A percentile compares a stretch with the other conserved stretches of the same genome.
phyloP scores from a whole-genome alignment of 495 filamentous ascomycete genomes.

The Hypomontagnella monticulosa region DNA sequence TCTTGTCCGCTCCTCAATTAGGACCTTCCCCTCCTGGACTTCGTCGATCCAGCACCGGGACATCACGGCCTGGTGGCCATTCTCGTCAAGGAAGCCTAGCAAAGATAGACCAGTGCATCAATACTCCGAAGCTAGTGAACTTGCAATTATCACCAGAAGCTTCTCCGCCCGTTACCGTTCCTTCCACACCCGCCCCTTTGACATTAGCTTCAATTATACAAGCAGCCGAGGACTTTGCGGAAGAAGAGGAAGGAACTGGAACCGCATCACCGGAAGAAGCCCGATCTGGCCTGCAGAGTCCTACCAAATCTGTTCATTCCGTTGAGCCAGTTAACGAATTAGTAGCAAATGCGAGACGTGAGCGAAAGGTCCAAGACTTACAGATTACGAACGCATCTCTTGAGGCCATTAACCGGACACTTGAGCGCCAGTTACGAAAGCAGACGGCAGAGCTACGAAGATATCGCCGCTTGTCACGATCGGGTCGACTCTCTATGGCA shows the following conservation, averaged over 20 bases:
- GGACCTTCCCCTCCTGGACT: slow-evolving; percentile 43
- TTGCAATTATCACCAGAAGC: slow-evolving; percentile 28
- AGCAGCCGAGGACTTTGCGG: slow-evolving; percentile 59
- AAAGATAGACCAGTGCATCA: slow-evolving; percentile 30
- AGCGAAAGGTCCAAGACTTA: slow-evolving; percentile 95
- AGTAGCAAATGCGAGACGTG: slow-evolving; percentile 84
- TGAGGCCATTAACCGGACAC: slow-evolving; percentile 92
- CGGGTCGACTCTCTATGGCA: slow-evolving; percentile 70
- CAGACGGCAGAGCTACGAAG: slow-evolving; percentile 88
- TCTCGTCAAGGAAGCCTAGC: slow-evolving; percentile 44
- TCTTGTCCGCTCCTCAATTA: slow-evolving; percentile 31
- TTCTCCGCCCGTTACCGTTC: slow-evolving; percentile 37
- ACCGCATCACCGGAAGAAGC: slow-evolving; percentile 38
- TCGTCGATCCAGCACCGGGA: slow-evolving; percentile 34
- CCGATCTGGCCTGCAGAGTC: slow-evolving; percentile 56
- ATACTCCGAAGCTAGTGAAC: slow-evolving; percentile 21
- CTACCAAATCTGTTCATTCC: slow-evolving; percentile 58
- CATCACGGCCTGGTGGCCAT: slow-evolving; percentile 38
- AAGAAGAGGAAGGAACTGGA: slow-evolving; percentile 29
- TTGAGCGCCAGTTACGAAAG: slow-evolving; percentile 90
- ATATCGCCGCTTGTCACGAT: slow-evolving; percentile 80
- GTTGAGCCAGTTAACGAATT: slow-evolving; percentile 69
- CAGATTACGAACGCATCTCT: slow-evolving; percentile 97
- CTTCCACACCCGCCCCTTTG: slow-evolving; percentile 43
- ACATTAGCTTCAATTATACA: slow-evolving; percentile 58